Evolutionary conservation across 2,329 filamentous ascomycete species (phyloP).

Genomic region (Neofusicoccum sp.): DNA sequence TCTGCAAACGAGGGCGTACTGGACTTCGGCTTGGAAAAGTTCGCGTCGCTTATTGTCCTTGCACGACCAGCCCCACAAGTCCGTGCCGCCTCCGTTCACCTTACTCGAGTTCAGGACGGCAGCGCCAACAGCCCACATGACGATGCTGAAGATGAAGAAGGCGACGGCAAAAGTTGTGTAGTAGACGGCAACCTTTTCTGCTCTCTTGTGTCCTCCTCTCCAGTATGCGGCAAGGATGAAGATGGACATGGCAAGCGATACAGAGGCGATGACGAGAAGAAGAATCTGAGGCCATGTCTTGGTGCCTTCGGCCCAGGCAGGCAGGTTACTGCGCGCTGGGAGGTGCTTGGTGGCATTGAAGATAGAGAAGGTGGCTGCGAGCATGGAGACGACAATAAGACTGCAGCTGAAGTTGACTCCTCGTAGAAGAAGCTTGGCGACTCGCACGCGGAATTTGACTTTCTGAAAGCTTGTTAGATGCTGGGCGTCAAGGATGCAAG

Average conservation of each 20-base stretch:
- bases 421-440: constrained; percentile 94
- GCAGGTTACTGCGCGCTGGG: constrained; percentile 75
- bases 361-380: constrained; percentile 84
- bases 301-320: constrained; percentile 80
- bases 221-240: constrained; percentile 84
- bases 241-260: constrained; percentile 80
- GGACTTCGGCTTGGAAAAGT: constrained; percentile 76
- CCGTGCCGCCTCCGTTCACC: constrained; percentile 73
- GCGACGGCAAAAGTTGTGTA: constrained; percentile 92
- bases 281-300: constrained; percentile 88
- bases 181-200: constrained; percentile 92
- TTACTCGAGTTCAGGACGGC: constrained; percentile 80
- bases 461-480: constrained; percentile 63
- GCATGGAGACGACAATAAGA: constrained; percentile 88
- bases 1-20: constrained; percentile 89
- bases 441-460: constrained; percentile 86
- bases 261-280: constrained; percentile 74
- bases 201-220: constrained; percentile 81
- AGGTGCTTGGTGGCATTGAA: constrained; percentile 85
- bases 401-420: constrained; percentile 97
- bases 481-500: neutral
- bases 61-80: constrained; percentile 99
- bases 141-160: constrained; percentile 90
- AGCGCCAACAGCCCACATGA: constrained; percentile 90
- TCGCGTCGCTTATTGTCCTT: constrained; percentile 80